These are phyloP conservation scores for Russula compacta DNA, from an alignment of 768 basidiomycete genomes.

Conservation along the genomic window DNA sequence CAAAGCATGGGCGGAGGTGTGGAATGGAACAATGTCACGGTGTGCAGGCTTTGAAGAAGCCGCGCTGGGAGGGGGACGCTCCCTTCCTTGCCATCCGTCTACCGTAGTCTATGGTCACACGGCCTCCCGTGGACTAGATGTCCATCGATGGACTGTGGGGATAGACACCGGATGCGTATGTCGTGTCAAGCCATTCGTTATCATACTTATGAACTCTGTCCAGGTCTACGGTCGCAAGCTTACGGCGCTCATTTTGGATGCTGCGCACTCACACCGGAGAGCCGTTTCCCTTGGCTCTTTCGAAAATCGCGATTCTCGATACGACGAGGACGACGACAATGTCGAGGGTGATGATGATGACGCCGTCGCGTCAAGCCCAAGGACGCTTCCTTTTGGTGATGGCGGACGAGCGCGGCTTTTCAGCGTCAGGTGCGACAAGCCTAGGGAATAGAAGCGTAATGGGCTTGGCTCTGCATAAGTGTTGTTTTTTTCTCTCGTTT, in stretches of 20 bases:
- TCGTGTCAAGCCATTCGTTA: slow-evolving; percentile 6
- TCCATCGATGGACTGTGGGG: slow-evolving; percentile 78
- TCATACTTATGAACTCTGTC: slow-evolving; percentile 4
- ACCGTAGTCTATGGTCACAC: slow-evolving; percentile 86
- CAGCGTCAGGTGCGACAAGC: slow-evolving; percentile 38
- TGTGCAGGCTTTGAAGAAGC: slow-evolving; percentile 42
- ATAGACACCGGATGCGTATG: slow-evolving; percentile 82
- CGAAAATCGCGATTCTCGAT: background rate
- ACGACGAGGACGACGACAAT: slow-evolving; percentile 21
- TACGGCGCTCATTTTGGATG: slow-evolving; percentile 57
- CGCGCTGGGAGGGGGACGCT: slow-evolving; percentile 22
- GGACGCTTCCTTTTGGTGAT: slow-evolving; percentile 48
- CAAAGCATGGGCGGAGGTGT: slow-evolving; percentile 66
- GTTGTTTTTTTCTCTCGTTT: background rate
- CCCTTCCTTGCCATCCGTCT: slow-evolving; percentile 56
- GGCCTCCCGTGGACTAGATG: slow-evolving; percentile 69
- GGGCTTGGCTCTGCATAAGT: background rate
- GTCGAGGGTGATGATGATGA: slow-evolving; percentile 22
- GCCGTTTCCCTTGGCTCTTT: background rate
- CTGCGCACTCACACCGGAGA: background rate
- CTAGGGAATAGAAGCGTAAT: background rate
- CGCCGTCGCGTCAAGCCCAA: slow-evolving; percentile 16
- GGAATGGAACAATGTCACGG: slow-evolving; percentile 54
- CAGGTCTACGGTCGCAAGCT: slow-evolving; percentile 53
- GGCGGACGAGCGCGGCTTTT: slow-evolving; percentile 37